Percentiles rank a stretch among this genome's conserved stretches.
phyloP scores from a whole-genome alignment of 192 early-diverging fungal genomes.

The Thoreauomyces humboldtii region DNA sequence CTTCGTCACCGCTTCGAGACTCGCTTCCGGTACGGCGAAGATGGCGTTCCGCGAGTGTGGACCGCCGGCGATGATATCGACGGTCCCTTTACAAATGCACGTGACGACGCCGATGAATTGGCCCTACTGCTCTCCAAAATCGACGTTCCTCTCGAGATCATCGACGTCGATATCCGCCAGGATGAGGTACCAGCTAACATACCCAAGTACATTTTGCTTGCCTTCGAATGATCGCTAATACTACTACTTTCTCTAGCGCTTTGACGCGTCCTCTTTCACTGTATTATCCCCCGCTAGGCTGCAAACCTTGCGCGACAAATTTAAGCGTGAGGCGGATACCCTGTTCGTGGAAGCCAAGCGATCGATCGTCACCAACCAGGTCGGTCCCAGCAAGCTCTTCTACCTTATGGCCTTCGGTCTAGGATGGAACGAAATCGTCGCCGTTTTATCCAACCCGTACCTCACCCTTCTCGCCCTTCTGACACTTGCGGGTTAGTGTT shows the following conservation, averaged over 20 bases:
- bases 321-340: conserved; percentile 86
- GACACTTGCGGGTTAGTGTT: conserved; percentile 22
- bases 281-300: conserved; percentile 41
- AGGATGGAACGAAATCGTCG: conserved; percentile 95
- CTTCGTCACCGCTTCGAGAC: conserved; percentile 75
- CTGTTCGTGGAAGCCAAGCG: conserved; percentile 96
- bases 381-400: conserved; percentile 79
- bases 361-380: conserved; percentile 65
- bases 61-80: conserved; percentile 94
- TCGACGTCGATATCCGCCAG: conserved; percentile 37
- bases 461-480: conserved; percentile 38
- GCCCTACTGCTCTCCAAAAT: conserved; percentile 73
- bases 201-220: too few species aligned
- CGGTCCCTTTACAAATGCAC: conserved; percentile 69
- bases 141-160: conserved; percentile 44
- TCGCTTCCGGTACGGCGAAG: conserved; percentile 90
- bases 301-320: conserved; percentile 64
- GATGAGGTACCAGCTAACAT: too few species aligned
- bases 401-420: conserved; percentile 72
- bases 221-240: not conserved
- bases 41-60: conserved; percentile 93
- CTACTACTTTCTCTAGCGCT: conserved; percentile 18
- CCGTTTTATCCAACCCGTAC: conserved; percentile 81
- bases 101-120: conserved; percentile 63
- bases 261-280: conserved; percentile 34